Conservation (phyloP, 345 rosid genomes). For the Mercurialis annua region DNA sequence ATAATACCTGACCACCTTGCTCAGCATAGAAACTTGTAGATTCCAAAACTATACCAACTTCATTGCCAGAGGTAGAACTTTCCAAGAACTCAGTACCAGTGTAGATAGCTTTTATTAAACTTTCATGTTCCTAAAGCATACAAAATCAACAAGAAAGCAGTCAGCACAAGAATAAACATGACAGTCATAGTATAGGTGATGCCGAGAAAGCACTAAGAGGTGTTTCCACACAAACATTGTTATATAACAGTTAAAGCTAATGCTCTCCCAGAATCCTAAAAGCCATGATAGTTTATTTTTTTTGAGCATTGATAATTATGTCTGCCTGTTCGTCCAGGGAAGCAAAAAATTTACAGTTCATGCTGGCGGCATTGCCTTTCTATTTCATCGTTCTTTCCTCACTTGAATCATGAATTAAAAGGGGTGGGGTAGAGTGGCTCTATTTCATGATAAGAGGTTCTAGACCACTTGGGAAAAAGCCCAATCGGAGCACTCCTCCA, state of each 20-base stretch:
- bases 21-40: slow-evolving; percentile 94
- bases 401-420: too few relatives aligned
- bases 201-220: not conserved
- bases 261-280: not conserved
- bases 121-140: slow-evolving; percentile 55
- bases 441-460: too few relatives aligned
- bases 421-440: too few relatives aligned
- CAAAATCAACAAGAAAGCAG: slow-evolving; percentile 12
- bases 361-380: too few relatives aligned
- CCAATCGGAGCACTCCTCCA: too few relatives aligned
- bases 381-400: too few relatives aligned
- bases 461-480: too few relatives aligned
- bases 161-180: not conserved
- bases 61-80: slow-evolving; percentile 43
- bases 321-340: too few relatives aligned
- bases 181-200: not conserved
- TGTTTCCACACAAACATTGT: not conserved
- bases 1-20: slow-evolving; percentile 98
- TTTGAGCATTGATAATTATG: too few relatives aligned
- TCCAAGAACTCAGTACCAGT: slow-evolving; percentile 67
- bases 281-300: too few relatives aligned
- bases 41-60: slow-evolving; percentile 71
- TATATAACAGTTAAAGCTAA: not conserved
- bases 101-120: slow-evolving; percentile 75
- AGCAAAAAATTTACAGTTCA: too few relatives aligned